phyloP scores from a whole-genome alignment of 1,284 basidiomycete species.

The Apiotrichum montevideense region DNA sequence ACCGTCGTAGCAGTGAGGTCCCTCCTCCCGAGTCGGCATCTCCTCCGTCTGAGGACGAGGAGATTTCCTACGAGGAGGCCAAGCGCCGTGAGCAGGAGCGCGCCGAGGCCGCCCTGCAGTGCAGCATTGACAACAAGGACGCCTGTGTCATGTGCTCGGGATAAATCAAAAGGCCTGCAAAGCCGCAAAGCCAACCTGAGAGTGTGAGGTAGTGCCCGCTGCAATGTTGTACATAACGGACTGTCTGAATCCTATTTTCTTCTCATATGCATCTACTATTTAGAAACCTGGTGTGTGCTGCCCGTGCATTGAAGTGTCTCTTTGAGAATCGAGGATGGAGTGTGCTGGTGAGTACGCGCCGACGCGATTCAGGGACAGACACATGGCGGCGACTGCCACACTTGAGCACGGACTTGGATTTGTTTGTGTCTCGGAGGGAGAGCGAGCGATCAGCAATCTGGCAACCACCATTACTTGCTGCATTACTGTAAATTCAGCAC shows the following conservation, averaged over 20 bases:
- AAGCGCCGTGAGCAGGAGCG: slow-evolving; percentile 46
- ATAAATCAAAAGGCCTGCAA: slow-evolving; percentile 15
- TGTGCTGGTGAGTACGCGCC: no score
- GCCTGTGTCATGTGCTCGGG: slow-evolving; percentile 48
- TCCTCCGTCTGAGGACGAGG: slow-evolving; percentile 43
- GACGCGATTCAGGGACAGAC: no score
- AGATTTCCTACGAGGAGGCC: slow-evolving; percentile 49
- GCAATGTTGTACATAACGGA: slow-evolving; percentile 8
- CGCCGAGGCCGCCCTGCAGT: slow-evolving; percentile 47
- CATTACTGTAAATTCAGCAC: no score
- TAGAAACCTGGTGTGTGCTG: neutral
- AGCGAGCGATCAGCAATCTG: no score
- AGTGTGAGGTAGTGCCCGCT: neutral
- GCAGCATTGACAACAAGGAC: slow-evolving; percentile 49
- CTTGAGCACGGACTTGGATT: neutral
- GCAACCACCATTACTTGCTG: no score
- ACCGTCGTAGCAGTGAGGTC: slow-evolving; percentile 11
- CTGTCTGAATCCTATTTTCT: slow-evolving; percentile 2
- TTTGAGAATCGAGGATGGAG: neutral
- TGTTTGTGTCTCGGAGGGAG: neutral
- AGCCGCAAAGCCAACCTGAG: neutral
- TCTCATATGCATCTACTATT: neutral
- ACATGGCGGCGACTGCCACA: no score
- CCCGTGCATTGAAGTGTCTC: no score
- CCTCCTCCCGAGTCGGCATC: slow-evolving; percentile 22